Evolutionary conservation across 1,284 basidiomycete genomes (phyloP).

Genomic region (Pholiota adiposa): DNA sequence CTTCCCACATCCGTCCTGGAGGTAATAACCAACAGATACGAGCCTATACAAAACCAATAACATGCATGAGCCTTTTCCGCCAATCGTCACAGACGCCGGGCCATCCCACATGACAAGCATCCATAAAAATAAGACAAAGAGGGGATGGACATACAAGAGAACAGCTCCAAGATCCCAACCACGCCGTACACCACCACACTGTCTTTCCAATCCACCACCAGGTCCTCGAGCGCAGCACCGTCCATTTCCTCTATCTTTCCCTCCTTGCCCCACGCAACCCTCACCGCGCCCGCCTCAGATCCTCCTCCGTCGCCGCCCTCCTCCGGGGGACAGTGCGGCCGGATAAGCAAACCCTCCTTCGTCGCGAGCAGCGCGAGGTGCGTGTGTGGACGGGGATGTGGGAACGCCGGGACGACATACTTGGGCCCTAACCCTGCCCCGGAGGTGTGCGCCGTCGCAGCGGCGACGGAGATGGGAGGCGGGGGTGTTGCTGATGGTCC

Average conservation of each 20-base stretch:
- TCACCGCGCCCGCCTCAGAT: slow-evolving; percentile 46
- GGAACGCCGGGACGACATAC: slow-evolving; percentile 64
- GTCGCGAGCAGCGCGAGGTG: slow-evolving; percentile 63
- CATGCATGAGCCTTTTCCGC: slow-evolving; percentile 14
- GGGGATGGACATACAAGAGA: slow-evolving; percentile 55
- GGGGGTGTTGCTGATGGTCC: neutral
- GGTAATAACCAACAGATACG: slow-evolving; percentile 73
- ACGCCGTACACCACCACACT: slow-evolving; percentile 71
- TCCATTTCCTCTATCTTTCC: slow-evolving; percentile 55
- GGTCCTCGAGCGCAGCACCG: slow-evolving; percentile 27
- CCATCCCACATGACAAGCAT: too few relatives aligned
- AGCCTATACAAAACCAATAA: slow-evolving; percentile 44
- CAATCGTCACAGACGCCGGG: too few relatives aligned
- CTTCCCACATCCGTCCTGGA: slow-evolving; percentile 62
- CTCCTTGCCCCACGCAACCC: slow-evolving; percentile 66
- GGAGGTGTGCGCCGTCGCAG: neutral
- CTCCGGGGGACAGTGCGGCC: slow-evolving; percentile 50
- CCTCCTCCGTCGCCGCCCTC: slow-evolving; percentile 30
- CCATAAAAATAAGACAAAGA: neutral
- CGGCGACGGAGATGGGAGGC: neutral
- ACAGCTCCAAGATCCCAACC: slow-evolving; percentile 70
- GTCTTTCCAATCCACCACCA: slow-evolving; percentile 51
- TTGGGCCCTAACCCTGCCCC: slow-evolving; percentile 56
- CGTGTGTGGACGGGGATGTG: slow-evolving; percentile 74
- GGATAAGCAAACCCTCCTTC: slow-evolving; percentile 63